Evolutionary conservation across 305 asterid genomes (phyloP), one percentile per base, ranked within the genome.

Genomic region (Fraxinus greggii): DNA sequence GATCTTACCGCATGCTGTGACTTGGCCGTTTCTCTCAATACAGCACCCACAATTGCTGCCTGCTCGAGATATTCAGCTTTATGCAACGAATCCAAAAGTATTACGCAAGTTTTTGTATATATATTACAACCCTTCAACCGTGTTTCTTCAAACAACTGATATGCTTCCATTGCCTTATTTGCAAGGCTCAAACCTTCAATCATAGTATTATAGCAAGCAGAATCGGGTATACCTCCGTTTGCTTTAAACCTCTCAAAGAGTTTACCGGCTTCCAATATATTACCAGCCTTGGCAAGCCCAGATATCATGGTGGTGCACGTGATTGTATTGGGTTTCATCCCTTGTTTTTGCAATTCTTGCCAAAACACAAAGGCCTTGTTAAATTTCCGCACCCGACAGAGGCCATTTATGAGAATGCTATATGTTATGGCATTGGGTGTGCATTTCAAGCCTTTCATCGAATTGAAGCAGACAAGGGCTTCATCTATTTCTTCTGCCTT

Each of bases 261-360:
- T 77, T 84, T 90, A 83, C 87, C 92, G 0, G 98, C 99, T 79
- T 93, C 98, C n/a, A 83, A 87, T 77, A 95, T 87, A 80, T 95
- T 95, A 35, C 98, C 99, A 28, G 98, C 98, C 84, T 90, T 95
- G 40, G 99, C 93, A 82, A 95, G 98, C 85, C 98, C 98, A 21
- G 97, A 94, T 48, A 95, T 94, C 98, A 95, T 94, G 32, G 98
- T 93, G 61, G 92, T 84, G 80, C 94, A 91, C 13, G 94, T 93
- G 81, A 94, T 85, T 35, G 80, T 85, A 79, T 95, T 93, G 51
- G 99, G 98, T 83, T 90, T 89, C 86, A 94, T 65, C 48, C 99
- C 99, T 83, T 89, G 91, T 83, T 90, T 95, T 90, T 94, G 98
- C 98, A 95, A 92, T 87, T 94, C 98, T 80, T 95, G 99, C 99